Evolutionary conservation across 352 stramenopile genomes (phyloP).

Genomic region (Pythium apleroticum): DNA sequence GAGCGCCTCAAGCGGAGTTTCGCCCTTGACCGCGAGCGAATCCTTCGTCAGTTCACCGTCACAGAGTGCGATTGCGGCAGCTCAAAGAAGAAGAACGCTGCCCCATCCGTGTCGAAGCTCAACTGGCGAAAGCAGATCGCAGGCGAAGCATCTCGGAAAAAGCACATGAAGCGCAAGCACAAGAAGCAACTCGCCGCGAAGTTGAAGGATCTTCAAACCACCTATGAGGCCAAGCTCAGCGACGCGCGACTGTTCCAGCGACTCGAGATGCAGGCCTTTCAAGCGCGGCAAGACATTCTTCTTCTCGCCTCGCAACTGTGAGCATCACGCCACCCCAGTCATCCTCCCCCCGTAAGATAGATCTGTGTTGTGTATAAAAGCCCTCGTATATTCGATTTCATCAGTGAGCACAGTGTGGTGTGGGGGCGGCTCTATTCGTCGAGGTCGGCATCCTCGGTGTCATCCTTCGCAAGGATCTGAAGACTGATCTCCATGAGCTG

Average conservation of each 20-base stretch:
- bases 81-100: conserved; percentile 14
- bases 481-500: conserved; percentile 63
- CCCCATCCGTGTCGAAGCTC: neutral
- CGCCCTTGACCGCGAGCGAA: conserved; percentile 13
- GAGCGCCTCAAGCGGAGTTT: conserved; percentile 18
- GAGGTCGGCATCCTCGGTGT: conserved; percentile 29
- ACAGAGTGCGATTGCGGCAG: conserved; percentile 17
- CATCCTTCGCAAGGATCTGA: conserved; percentile 53
- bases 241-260: conserved; percentile 25
- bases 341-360: conserved; percentile 4
- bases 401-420: neutral
- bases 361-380: conserved; percentile 1
- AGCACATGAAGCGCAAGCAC: conserved; percentile 70
- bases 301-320: conserved; percentile 16
- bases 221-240: conserved; percentile 17
- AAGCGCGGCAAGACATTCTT: conserved; percentile 21
- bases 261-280: conserved; percentile 24
- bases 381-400: neutral
- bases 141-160: conserved; percentile 55
- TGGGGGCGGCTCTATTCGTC: conserved; percentile 12
- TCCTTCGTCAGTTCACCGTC: conserved; percentile 16
- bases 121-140: conserved; percentile 60
- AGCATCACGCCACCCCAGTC: neutral
- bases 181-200: conserved; percentile 64
- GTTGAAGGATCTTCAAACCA: conserved; percentile 14